These are phyloP conservation scores for Corylus heterophylla DNA, from an alignment of 306 rosid species.

Conservation along the genomic window DNA sequence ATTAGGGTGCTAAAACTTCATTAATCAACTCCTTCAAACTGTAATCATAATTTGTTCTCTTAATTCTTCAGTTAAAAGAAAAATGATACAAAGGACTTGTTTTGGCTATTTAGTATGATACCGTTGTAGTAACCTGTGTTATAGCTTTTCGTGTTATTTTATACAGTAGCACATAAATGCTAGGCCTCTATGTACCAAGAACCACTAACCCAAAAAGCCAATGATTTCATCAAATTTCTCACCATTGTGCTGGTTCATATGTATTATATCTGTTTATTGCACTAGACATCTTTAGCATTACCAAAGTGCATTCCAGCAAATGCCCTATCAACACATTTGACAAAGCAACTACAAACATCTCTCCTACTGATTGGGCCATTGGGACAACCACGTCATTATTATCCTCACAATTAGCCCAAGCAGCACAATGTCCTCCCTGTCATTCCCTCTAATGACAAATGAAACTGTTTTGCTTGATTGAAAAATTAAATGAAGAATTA, in stretches of 20 bases:
- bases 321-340: not conserved
- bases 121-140: not conserved
- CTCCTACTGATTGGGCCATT: not conserved
- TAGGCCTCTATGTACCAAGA: not conserved
- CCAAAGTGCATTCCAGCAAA: not conserved
- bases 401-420: not conserved
- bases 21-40: not conserved
- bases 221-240: slow-evolving; percentile 5
- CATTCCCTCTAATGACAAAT: not conserved
- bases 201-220: not conserved
- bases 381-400: not conserved
- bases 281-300: not conserved
- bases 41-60: not conserved
- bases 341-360: not conserved
- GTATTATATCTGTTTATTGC: not conserved
- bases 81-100: not conserved
- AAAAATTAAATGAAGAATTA: not conserved
- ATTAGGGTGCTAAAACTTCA: not conserved
- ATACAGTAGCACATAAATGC: not conserved
- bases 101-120: not conserved
- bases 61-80: not conserved
- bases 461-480: not conserved
- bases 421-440: not conserved
- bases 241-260: not conserved
- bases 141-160: not conserved